Evolutionary conservation across 345 rosid species (phyloP).

Genomic region (Xanthoceras sorbifolium): DNA sequence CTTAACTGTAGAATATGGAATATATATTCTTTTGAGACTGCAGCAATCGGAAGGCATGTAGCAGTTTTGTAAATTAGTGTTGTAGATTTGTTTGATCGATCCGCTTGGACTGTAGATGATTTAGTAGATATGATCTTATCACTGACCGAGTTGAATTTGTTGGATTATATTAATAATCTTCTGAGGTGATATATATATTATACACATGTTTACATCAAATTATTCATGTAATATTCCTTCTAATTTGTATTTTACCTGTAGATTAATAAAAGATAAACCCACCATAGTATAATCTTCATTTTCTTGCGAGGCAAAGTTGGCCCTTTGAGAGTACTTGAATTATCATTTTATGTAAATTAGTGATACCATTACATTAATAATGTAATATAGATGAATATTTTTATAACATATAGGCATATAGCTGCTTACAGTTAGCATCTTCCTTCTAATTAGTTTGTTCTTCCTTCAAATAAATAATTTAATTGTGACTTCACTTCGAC

Average conservation of each 20-base stretch:
- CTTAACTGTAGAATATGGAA: slow-evolving; percentile 24
- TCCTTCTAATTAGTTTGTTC: too few species aligned
- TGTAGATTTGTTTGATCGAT: neutral
- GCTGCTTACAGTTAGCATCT: too few species aligned
- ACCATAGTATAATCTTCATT: neutral
- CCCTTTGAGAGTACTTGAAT: too few species aligned
- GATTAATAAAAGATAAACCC: neutral
- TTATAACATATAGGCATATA: too few species aligned
- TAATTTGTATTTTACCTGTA: neutral
- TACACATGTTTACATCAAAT: neutral
- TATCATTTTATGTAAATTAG: neutral
- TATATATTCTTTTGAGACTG: slow-evolving; percentile 10
- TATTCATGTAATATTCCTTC: neutral
- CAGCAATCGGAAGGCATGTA: slow-evolving; percentile 14
- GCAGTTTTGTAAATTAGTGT: slow-evolving; percentile 27
- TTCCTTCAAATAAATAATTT: too few species aligned
- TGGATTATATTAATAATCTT: slow-evolving; percentile 1
- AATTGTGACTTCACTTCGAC: too few species aligned
- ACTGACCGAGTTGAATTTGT: neutral
- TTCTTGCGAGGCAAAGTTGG: neutral
- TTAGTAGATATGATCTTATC: neutral
- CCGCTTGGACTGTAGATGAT: slow-evolving; percentile 9
- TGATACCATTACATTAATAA: too few species aligned
- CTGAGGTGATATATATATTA: neutral
- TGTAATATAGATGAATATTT: too few species aligned